Evolutionary conservation across 306 rosid species (phyloP), one percentile per base, ranked within the genome.

Genomic region (Inga oerstediana): DNA sequence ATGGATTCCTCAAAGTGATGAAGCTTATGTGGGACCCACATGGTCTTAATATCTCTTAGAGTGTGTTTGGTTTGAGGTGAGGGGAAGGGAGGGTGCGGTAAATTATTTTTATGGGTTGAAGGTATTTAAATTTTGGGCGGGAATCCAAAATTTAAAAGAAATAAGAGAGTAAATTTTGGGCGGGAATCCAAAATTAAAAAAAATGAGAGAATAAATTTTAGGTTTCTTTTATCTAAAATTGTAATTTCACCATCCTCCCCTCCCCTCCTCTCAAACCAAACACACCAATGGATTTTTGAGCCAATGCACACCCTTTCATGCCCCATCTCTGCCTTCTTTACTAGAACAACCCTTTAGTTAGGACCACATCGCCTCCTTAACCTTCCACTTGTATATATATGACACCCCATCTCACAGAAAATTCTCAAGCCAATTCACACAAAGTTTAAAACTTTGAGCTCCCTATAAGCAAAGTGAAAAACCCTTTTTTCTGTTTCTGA

Each of bases 231-330:
- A 27, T 27, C 30, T 0, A 27, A 27, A 27, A 27, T 27, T 27
- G 1, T 27, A 27, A 27, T 27, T 27, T 27, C 1, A 27, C 30
- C 30, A 0, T 27, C 30, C 30, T 27, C 30, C 30, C 30, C 30
- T 27, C 30, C 30, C 30, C 30, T 27, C 1, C 30, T 27, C 1
- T 27, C 30, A 27, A 27, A 27, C 30, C 30, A 27, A 27, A 27
- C 30, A 27, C 30, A 27, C 30, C 30, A 22, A 44, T 71, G 75
- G 87, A 76, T 87, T 84, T 86, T 93, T 85, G 91, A 91, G 86
- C 93, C 98, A 92, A 81, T 84, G 85, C 98, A 91, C 94, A 49
- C 93, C 76, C 95, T 88, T 88, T 87, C 90, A 89, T 90, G 91
- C 89, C 89, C 98, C 95, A 92, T 90, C 91, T 81, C 74, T 80